Conservation (phyloP, 2,329 filamentous ascomycete species). For the Cryphonectria radicalis region DNA sequence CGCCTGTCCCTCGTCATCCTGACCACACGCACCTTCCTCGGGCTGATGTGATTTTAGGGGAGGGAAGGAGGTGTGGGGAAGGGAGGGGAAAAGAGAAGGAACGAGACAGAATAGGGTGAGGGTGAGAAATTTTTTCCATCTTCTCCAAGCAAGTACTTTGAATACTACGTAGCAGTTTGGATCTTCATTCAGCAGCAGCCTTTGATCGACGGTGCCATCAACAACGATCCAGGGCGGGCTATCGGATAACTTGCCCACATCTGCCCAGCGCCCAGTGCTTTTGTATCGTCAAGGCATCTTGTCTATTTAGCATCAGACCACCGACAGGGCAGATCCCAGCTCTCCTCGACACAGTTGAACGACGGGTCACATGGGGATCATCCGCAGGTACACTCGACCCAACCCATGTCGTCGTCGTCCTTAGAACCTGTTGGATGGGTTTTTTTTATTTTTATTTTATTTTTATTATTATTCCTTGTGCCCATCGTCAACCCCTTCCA, state of each 20-base stretch:
- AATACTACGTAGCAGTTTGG: background rate
- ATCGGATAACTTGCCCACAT: background rate
- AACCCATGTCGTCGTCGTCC: slow-evolving; percentile 7
- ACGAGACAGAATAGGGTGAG: no score
- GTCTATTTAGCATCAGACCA: background rate
- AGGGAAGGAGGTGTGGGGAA: background rate
- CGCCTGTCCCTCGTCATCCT: background rate
- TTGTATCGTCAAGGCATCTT: background rate
- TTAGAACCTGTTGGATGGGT: background rate
- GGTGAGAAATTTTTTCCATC: no score
- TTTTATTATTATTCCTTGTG: background rate
- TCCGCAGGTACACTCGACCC: background rate
- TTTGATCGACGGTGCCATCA: background rate
- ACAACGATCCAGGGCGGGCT: background rate
- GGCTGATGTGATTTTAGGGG: background rate
- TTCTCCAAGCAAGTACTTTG: no score
- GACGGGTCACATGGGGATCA: background rate
- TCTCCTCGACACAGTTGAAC: slow-evolving; percentile 9
- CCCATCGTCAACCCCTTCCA: background rate
- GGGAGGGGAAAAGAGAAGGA: background rate
- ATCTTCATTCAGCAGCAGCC: slow-evolving; percentile 1
- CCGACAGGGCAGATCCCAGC: slow-evolving; percentile 15
- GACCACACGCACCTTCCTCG: background rate
- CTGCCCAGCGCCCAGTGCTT: background rate
- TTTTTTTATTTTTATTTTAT: background rate